Conservation (phyloP, 2,329 filamentous ascomycete species). For the Penicillium aurantiogriseum region DNA sequence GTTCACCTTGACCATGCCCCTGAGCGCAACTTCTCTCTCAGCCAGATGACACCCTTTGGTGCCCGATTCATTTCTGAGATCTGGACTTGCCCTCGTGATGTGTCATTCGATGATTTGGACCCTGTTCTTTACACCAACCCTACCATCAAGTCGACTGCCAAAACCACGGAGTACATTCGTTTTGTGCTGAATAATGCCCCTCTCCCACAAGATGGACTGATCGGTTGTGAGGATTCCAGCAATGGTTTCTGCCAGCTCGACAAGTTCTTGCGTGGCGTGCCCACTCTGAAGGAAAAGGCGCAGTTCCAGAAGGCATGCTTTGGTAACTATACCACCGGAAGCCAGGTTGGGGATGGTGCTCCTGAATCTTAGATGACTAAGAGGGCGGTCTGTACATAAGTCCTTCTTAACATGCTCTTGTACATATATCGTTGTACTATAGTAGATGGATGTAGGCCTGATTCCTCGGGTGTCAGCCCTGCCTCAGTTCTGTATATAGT, state of each 20-base stretch:
- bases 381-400: not conserved
- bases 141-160: conserved; percentile 7
- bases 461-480: too few species aligned
- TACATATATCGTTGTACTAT: not conserved
- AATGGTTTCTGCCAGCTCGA: conserved; percentile 33
- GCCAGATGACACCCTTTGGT: conserved; percentile 55
- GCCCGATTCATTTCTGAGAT: conserved; percentile 56
- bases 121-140: conserved; percentile 39
- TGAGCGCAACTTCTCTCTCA: conserved; percentile 50
- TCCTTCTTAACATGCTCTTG: not conserved
- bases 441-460: not conserved
- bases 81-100: conserved; percentile 48
- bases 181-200: conserved; percentile 34
- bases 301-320: conserved; percentile 33
- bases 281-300: conserved; percentile 26
- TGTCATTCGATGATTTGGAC: conserved; percentile 26
- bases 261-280: conserved; percentile 27
- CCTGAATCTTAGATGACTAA: conserved; percentile 7
- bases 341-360: conserved; percentile 28
- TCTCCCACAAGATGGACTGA: conserved; percentile 29
- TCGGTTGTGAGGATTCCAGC: conserved; percentile 23
- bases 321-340: conserved; percentile 24
- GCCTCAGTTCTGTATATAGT: too few species aligned
- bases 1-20: conserved; percentile 40
- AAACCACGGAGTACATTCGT: conserved; percentile 29